These are phyloP conservation scores for Wickerhamiella cacticola DNA, from an alignment of 805 yeast genomes.

Conservation along the genomic window DNA sequence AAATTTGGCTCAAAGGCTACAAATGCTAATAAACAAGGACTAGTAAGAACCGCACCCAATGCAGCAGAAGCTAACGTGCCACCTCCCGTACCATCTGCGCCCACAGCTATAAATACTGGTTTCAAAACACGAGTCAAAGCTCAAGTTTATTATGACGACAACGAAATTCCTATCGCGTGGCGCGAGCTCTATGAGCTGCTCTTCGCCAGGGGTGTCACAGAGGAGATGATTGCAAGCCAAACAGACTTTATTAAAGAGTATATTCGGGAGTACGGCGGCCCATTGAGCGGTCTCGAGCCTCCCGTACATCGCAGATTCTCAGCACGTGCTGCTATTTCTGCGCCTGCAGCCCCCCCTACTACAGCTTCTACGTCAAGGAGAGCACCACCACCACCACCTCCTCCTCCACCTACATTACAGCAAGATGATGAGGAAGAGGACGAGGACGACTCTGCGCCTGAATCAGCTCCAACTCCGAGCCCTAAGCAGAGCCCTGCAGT, in stretches of 20 bases:
- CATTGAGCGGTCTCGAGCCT: slow-evolving; percentile 73
- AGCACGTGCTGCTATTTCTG: slow-evolving; percentile 15
- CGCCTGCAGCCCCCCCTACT: slow-evolving; percentile 16
- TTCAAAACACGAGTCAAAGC: slow-evolving; percentile 17
- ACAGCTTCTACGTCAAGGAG: slow-evolving; percentile 1
- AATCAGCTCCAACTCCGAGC: neutral
- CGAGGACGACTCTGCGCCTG: neutral
- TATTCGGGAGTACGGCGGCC: slow-evolving; percentile 61
- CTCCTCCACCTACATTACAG: slow-evolving; percentile 22
- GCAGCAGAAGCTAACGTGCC: slow-evolving; percentile 19
- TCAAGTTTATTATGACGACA: slow-evolving; percentile 51
- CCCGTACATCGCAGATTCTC: slow-evolving; percentile 55
- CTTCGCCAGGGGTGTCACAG: slow-evolving; percentile 67
- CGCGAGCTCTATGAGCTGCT: slow-evolving; percentile 57
- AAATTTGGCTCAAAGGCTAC: slow-evolving; percentile 85
- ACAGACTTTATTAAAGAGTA: slow-evolving; percentile 71
- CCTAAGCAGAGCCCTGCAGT: neutral
- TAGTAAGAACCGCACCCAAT: slow-evolving; percentile 49
- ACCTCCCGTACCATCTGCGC: slow-evolving; percentile 33
- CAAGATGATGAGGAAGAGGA: neutral
- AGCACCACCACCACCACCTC: slow-evolving; percentile 33
- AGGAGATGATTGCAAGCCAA: slow-evolving; percentile 81
- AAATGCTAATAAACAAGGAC: slow-evolving; percentile 71
- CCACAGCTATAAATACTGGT: neutral
- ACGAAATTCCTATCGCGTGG: slow-evolving; percentile 77